Conservation (phyloP, 1,284 basidiomycete genomes). For the Trichosporon inkin region DNA sequence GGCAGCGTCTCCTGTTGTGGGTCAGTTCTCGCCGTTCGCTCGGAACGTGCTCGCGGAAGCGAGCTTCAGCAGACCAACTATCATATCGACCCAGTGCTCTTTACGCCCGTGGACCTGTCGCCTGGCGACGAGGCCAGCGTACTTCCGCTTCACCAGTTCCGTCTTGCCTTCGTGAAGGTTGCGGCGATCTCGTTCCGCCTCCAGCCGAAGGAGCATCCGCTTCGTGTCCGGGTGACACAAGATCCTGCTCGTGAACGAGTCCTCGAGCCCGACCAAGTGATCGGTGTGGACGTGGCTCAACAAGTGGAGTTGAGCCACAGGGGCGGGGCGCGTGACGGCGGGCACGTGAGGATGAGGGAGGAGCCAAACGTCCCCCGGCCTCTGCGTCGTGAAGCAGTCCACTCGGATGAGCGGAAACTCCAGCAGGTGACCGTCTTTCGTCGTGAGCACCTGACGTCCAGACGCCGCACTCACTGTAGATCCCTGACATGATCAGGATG, state of each 20-base stretch:
- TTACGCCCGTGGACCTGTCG: slow-evolving; percentile 13
- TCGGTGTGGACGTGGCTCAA: slow-evolving; percentile 81
- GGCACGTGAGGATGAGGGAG: slow-evolving; percentile 18
- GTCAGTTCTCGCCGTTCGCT: not conserved
- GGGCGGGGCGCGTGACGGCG: slow-evolving; percentile 27
- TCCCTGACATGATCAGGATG: not conserved
- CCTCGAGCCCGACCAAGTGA: slow-evolving; percentile 53
- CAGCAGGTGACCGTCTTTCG: slow-evolving; percentile 46
- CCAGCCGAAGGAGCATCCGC: slow-evolving; percentile 70
- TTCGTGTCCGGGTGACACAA: slow-evolving; percentile 76
- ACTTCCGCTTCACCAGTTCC: slow-evolving; percentile 58
- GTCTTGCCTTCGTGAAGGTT: slow-evolving; percentile 57
- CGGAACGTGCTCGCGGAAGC: not conserved
- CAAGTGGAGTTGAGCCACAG: slow-evolving; percentile 62
- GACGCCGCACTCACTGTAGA: not conserved
- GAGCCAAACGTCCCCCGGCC: slow-evolving; percentile 16
- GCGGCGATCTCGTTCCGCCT: slow-evolving; percentile 61
- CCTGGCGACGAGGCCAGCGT: not conserved
- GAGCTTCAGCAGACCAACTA: slow-evolving; percentile 24
- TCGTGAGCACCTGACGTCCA: not conserved
- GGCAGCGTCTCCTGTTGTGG: slow-evolving; percentile 30
- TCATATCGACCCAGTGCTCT: slow-evolving; percentile 36
- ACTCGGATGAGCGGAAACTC: slow-evolving; percentile 67
- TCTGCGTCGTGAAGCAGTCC: slow-evolving; percentile 61
- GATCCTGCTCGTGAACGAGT: slow-evolving; percentile 52